Evolutionary conservation across 768 basidiomycete genomes (phyloP), one percentile per base, ranked within the genome.

Genomic region (Strobilomyces confusus): DNA sequence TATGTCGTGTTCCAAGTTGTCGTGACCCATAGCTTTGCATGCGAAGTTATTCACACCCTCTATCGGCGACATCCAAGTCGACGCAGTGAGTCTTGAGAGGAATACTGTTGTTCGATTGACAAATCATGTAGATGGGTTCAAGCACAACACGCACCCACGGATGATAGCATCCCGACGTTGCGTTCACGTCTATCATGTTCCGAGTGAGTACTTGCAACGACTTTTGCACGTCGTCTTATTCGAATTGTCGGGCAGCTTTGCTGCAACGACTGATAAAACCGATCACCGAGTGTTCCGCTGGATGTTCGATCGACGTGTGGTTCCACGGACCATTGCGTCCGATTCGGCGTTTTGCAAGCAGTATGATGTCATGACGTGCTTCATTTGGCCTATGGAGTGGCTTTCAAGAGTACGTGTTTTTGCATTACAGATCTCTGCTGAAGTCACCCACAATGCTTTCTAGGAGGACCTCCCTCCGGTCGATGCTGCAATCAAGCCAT

Each of bases 231-330:
- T 12, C 12, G 1, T 20, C 25, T 41, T 9, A 51, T 11, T 33
- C 29, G 0, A 15, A 2, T 23, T 13, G 12, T 14, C 8, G n/a
- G 34, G 34, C n/a, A 56, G 51, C 22, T 56, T 56, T 48, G 55
- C 50, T 12, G 55, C 55, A 14, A 56, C 50, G 0, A 15, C 19
- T 1, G 45, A 56, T 40, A 20, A 43, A 12, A 17, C 33, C 6
- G 49, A 55, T 14, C 2, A 37, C 22, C n/a, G 51, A 9, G 19
- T 56, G 19, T 56, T 52, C 46, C 46, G 41, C 4, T 56, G 55
- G 55, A 56, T 56, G 55, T 56, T 56, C 3, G 55, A 56, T 44
- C 55, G 55, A 23, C 45, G 34, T 13, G 55, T 56, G 9, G 33
- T 44, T n/a, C 55, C 55, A 8, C 55, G 49, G 30, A 44, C 37